Percentiles rank a stretch among this genome's conserved stretches.
Evolutionary conservation across 1,284 basidiomycete genomes (phyloP).

Genomic region (Ceratobasidium papillatum): DNA sequence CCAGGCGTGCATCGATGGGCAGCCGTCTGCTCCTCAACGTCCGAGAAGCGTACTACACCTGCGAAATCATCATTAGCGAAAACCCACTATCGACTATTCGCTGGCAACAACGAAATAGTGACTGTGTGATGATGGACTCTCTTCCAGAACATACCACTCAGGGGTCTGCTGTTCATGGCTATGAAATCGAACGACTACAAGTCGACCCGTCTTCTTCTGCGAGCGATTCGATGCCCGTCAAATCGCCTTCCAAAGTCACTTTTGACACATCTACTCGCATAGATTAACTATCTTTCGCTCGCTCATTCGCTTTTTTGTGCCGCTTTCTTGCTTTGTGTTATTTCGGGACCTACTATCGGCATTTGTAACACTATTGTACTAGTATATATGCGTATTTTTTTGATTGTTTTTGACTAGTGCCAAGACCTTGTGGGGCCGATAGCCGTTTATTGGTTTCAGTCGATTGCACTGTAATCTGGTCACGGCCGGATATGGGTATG

Average conservation of each 20-base stretch:
- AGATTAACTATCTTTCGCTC: neutral
- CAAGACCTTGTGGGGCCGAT: too few relatives aligned
- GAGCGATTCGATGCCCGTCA: neutral
- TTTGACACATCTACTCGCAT: constrained; percentile 10
- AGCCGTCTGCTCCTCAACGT: constrained; percentile 34
- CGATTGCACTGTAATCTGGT: neutral
- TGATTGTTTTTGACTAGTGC: too few relatives aligned
- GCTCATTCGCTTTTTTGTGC: constrained; percentile 2
- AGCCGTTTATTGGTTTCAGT: neutral
- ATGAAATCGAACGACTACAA: constrained; percentile 1
- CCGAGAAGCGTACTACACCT: constrained; percentile 31
- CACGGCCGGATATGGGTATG: too few relatives aligned
- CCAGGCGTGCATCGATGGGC: constrained; percentile 37
- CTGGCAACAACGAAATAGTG: constrained; percentile 26
- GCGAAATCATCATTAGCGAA: constrained; percentile 3
- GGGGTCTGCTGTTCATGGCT: constrained; percentile 4
- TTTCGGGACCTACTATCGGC: constrained; percentile 1
- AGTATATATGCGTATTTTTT: constrained; percentile 16
- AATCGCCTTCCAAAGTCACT: constrained; percentile 22
- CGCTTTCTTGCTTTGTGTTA: constrained; percentile 11
- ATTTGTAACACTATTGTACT: constrained; percentile 37
- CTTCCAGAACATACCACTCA: constrained; percentile 9
- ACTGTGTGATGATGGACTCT: constrained; percentile 30
- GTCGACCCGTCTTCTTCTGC: constrained; percentile 17
- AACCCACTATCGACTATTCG: constrained; percentile 37